These are phyloP conservation scores for Pichia scutulata DNA, from an alignment of 805 yeast species.

Conservation along the genomic window DNA sequence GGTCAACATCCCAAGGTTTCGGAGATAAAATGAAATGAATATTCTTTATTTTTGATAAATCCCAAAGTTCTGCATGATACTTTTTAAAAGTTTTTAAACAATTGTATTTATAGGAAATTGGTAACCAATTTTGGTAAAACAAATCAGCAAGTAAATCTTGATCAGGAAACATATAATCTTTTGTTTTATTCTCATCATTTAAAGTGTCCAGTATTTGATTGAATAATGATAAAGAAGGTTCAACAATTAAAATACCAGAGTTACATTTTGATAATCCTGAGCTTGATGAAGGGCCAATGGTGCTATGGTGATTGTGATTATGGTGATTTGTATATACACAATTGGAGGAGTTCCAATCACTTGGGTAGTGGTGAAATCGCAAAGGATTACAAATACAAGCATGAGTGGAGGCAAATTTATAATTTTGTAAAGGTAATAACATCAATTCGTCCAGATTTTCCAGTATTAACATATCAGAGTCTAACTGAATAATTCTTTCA, in stretches of 20 bases:
- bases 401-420: slow-evolving; percentile 48
- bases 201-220: slow-evolving; percentile 36
- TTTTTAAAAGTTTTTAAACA: slow-evolving; percentile 44
- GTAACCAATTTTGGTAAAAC: slow-evolving; percentile 42
- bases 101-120: slow-evolving; percentile 46
- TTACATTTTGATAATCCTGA: slow-evolving; percentile 44
- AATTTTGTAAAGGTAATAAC: slow-evolving; percentile 33
- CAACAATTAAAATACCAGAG: slow-evolving; percentile 50
- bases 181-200: slow-evolving; percentile 30
- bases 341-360: slow-evolving; percentile 42
- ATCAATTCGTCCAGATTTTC: slow-evolving; percentile 54
- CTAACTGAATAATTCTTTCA: slow-evolving; percentile 48
- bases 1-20: slow-evolving; percentile 49
- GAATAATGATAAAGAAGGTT: slow-evolving; percentile 33
- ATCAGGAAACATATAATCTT: slow-evolving; percentile 47
- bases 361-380: slow-evolving; percentile 44
- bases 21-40: slow-evolving; percentile 52
- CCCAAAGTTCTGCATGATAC: slow-evolving; percentile 42
- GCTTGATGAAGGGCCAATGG: slow-evolving; percentile 34
- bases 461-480: slow-evolving; percentile 52
- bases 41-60: slow-evolving; percentile 41
- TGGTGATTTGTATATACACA: slow-evolving; percentile 36
- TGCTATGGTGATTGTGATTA: slow-evolving; percentile 2
- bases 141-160: slow-evolving; percentile 50
- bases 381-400: slow-evolving; percentile 60